A percentile compares a stretch with the other conserved stretches of the same genome.
Evolutionary conservation across 2,329 filamentous ascomycete genomes (phyloP).

Genomic region (Graphium sp.): DNA sequence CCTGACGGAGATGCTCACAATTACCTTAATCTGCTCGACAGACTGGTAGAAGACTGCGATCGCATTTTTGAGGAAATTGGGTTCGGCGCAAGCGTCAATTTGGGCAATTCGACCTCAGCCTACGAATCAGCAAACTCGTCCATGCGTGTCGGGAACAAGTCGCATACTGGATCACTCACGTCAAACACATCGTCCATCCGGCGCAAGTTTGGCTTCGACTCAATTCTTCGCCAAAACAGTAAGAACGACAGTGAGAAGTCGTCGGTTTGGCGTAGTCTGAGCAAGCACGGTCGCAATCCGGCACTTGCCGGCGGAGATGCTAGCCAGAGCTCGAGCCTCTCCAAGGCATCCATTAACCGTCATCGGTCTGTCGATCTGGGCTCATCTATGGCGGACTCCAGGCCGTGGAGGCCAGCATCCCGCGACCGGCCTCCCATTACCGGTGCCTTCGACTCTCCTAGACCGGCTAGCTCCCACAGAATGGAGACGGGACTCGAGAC

Average conservation of each 20-base stretch:
- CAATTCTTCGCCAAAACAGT: constrained; percentile 61
- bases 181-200: constrained; percentile 79
- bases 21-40: constrained; percentile 78
- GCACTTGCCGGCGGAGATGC: constrained; percentile 20
- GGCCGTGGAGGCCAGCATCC: constrained; percentile 30
- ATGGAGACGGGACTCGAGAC: constrained; percentile 39
- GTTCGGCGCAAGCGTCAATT: constrained; percentile 18
- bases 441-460: constrained; percentile 44
- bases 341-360: constrained; percentile 48
- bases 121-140: constrained; percentile 45
- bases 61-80: constrained; percentile 58
- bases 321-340: constrained; percentile 45
- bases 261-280: constrained; percentile 75
- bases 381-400: constrained; percentile 12
- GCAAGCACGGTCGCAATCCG: constrained; percentile 58
- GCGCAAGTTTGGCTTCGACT: constrained; percentile 69
- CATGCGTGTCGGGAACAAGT: constrained; percentile 36
- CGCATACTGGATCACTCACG: constrained; percentile 56
- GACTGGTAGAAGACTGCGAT: constrained; percentile 78
- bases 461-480: constrained; percentile 40
- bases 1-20: constrained; percentile 60
- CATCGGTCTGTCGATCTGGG: constrained; percentile 68
- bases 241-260: constrained; percentile 54
- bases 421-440: constrained; percentile 43
- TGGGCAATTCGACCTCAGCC: constrained; percentile 21